Evolutionary conservation across 441 rosid species (phyloP).

Genomic region (Adansonia madagascariensis): DNA sequence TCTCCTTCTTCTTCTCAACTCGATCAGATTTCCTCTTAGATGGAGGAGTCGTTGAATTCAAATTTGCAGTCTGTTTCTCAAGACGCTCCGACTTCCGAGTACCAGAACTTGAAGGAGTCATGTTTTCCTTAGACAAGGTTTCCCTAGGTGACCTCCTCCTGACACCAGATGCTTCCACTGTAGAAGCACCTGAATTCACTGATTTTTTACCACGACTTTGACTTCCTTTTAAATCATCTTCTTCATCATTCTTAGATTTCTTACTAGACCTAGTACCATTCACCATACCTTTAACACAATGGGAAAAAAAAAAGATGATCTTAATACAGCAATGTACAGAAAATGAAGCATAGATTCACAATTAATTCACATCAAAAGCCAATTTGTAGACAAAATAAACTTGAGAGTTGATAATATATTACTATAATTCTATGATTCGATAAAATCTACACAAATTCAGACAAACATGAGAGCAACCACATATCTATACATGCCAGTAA

Average conservation of each 20-base stretch:
- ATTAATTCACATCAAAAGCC: not conserved
- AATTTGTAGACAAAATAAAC: not conserved
- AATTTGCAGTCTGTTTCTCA: conserved; percentile 42
- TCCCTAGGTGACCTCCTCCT: conserved; percentile 68
- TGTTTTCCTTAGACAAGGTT: conserved; percentile 37
- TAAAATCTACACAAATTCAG: not conserved
- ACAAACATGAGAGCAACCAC: not conserved
- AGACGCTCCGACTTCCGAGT: conserved; percentile 58
- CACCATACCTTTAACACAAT: conserved; percentile 37
- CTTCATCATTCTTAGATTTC: conserved; percentile 46
- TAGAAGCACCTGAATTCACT: conserved; percentile 30
- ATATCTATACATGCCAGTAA: not conserved
- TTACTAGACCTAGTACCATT: conserved; percentile 38
- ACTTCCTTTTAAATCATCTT: conserved; percentile 38
- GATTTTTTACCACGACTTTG: conserved; percentile 42
- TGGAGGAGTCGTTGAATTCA: conserved; percentile 41
- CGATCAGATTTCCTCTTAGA: conserved; percentile 42
- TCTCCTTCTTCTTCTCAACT: conserved; percentile 47
- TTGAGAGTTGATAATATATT: not conserved
- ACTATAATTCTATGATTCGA: not conserved
- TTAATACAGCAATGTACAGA: not conserved
- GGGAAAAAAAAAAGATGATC: conserved; percentile 2
- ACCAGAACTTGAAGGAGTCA: conserved; percentile 39
- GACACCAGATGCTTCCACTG: conserved; percentile 38
- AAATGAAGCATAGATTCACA: not conserved